Evolutionary conservation across 106 monocot species (phyloP).

Genomic region (Phalaenopsis equestris): DNA sequence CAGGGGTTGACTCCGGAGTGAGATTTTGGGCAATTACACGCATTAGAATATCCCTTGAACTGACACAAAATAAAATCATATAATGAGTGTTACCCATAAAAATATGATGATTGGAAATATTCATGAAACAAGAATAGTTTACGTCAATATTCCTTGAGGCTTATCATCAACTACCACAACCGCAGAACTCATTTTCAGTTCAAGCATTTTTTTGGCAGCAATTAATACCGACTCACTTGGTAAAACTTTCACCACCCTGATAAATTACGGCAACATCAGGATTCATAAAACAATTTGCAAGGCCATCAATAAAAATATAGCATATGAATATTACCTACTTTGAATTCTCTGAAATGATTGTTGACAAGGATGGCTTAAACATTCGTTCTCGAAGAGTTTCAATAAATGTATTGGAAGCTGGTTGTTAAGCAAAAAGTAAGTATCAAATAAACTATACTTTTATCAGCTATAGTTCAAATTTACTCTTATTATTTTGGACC

Average conservation of each 20-base stretch:
- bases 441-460: not conserved
- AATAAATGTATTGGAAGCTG: slow-evolving; percentile 52
- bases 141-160: slow-evolving; percentile 55
- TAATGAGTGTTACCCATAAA: not conserved
- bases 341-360: slow-evolving; percentile 53
- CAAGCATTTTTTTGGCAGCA: slow-evolving; percentile 66
- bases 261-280: slow-evolving; percentile 5
- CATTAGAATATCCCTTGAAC: slow-evolving; percentile 62
- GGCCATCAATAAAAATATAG: slow-evolving; percentile 1
- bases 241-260: slow-evolving; percentile 40
- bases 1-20: slow-evolving; percentile 44
- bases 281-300: not conserved
- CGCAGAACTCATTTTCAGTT: slow-evolving; percentile 44
- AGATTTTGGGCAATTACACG: slow-evolving; percentile 53
- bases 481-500: not conserved
- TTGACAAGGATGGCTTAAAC: slow-evolving; percentile 54
- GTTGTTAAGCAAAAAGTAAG: not conserved
- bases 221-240: slow-evolving; percentile 52
- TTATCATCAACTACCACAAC: slow-evolving; percentile 52
- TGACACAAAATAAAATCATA: slow-evolving; percentile 11
- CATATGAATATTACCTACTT: slow-evolving; percentile 57
- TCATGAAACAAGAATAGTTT: slow-evolving; percentile 8
- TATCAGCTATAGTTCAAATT: not conserved
- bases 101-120: slow-evolving; percentile 4
- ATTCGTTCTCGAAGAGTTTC: slow-evolving; percentile 55